Evolutionary conservation across 2,329 filamentous ascomycete genomes (phyloP), one percentile per base, ranked within the genome.

Genomic region (Penicillium occitanis): DNA sequence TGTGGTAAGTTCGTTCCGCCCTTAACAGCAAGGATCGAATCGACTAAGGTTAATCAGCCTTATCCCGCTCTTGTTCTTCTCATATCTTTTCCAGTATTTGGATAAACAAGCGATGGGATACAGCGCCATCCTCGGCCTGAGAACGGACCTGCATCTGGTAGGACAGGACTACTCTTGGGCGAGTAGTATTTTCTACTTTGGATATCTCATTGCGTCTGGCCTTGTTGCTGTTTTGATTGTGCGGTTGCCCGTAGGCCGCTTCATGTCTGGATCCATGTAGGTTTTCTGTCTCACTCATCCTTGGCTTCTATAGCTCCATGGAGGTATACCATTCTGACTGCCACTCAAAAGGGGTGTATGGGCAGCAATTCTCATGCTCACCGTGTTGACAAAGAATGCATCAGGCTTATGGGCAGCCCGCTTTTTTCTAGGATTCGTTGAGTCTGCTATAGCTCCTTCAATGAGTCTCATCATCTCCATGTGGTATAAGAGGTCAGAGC

Each of bases 401-500:
- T 42, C 40, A n/a, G 40, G 14, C 14, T 42, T 42, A n/a, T 42
- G 40, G 40, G 40, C 40, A 2, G 40, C 40, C 7, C 40, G 64
- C 17, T 70, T 70, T 53, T 51, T 70, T 22, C 58, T 70, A 19
- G 69, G 67, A 42, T 62, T 69, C 19, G 53, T 48, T n/a, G 69
- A 71, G 33, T 60, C 60, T 14, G 58, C 58, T 22, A 58, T 70
- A 17, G 33, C 59, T 22, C 69, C 68, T 55, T 64, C 72, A 2
- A 74, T 74, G 60, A 70, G 66, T 13, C 69, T 76, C 62, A 74
- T 76, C 58, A 75, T 72, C 8, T 70, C 68, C 37, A 69, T 74
- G 28, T 76, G 73, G 73, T 76, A 76, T 65, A 70, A 71, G 33
- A 69, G 70, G 64, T 76, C 78, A 44, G 85, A 88, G 70, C 86